Conservation (phyloP, 2,329 filamentous ascomycete species). For the Paraphoma chrysanthemicola region DNA sequence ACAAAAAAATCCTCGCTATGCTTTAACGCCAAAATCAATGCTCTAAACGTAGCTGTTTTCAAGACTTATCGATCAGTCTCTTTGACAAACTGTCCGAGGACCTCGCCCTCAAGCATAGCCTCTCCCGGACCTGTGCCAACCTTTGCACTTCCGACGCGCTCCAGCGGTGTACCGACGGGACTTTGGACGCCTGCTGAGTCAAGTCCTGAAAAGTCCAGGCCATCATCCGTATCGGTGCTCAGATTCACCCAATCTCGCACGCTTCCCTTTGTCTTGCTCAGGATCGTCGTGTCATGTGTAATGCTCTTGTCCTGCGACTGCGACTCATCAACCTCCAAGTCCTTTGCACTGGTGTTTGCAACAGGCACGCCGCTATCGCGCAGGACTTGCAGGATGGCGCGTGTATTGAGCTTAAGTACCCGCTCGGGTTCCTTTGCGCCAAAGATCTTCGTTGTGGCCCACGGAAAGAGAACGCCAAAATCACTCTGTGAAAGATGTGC, state of each 20-base stretch:
- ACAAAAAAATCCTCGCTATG: no score
- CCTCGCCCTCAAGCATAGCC: slow-evolving; percentile 44
- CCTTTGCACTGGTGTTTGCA: slow-evolving; percentile 47
- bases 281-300: slow-evolving; percentile 40
- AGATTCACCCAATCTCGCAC: slow-evolving; percentile 48
- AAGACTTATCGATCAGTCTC: slow-evolving; percentile 6
- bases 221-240: slow-evolving; percentile 8
- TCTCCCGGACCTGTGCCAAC: slow-evolving; percentile 30
- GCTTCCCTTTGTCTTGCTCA: slow-evolving; percentile 30
- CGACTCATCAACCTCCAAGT: slow-evolving; percentile 47
- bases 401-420: slow-evolving; percentile 82
- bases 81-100: slow-evolving; percentile 41
- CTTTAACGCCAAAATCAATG: no score
- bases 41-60: not conserved
- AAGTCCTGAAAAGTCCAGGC: not conserved
- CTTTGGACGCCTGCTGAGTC: slow-evolving; percentile 8
- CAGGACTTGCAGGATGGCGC: slow-evolving; percentile 79
- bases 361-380: slow-evolving; percentile 52
- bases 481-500: slow-evolving; percentile 85
- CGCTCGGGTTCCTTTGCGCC: slow-evolving; percentile 72
- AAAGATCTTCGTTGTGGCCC: slow-evolving; percentile 60
- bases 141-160: slow-evolving; percentile 6
- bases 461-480: slow-evolving; percentile 83
- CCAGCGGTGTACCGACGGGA: slow-evolving; percentile 10
- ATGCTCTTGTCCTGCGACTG: slow-evolving; percentile 10